Evolutionary conservation across 257 asterid species (phyloP), one percentile per base, ranked within the genome.

Genomic region (Forsythia suspensa): DNA sequence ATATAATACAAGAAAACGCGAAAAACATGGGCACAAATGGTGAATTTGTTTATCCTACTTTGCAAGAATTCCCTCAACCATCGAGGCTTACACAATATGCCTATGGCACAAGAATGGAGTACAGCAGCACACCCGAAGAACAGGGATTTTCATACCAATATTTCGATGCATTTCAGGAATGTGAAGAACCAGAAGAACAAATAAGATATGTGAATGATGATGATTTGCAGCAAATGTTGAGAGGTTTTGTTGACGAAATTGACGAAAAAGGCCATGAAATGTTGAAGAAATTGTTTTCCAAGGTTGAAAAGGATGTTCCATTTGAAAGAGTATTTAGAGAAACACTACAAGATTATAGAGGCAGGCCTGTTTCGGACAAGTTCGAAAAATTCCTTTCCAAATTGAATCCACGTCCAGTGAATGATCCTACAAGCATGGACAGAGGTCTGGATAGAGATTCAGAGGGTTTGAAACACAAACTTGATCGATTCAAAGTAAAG

Each of bases 271-370:
- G 91, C 70, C 85, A 63, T 42, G 70, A 37, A 51, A 36, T 81
- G 84, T 75, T 84, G 0, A n/a, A 42, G 73, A 86, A 84, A 69
- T 65, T 89, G 15, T 37, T 72, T n/a, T 40, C 71, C 13, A 82
- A 51, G 77, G 42, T 70, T 0, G 87, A 81, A 69, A 74, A 61
- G 0, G 59, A 82, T 3, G 77, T 71, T 15, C 72, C 67, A 0
- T 46, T 76, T 11, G 86, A 79, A 24, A 38, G 67, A 74, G 3
- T 18, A 4, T n/a, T 76, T 2, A 43, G 72, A 69, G 75, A 85
- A 46, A 71, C 21, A 18, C 41, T 76, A 48, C 80, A 78, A n/a
- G 86, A 84, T 43, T 68, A 81, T 0, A 38, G 38, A 12, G 51
- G 71, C 21, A 46, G 21, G 16, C 51, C 5, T 20, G 85, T 70